Evolutionary conservation across 2,329 filamentous ascomycete species (phyloP), one percentile per base, ranked within the genome.

Genomic region (Aciculosporium take): DNA sequence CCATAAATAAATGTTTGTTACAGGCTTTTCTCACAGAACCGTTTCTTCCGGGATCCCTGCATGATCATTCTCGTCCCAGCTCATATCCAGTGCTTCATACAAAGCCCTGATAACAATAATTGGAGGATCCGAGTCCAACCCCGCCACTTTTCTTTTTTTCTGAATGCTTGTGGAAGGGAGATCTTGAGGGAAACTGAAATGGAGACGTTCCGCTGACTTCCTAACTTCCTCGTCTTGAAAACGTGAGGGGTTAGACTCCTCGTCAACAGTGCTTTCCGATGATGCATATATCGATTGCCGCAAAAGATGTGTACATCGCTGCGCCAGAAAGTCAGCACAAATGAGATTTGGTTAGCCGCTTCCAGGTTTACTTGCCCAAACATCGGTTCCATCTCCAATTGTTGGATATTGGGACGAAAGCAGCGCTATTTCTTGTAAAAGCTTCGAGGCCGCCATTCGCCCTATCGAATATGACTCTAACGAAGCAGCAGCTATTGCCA

Each of bases 21-120:
- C 7, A 28, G 18, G 15, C 21, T 30, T 37, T 28, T 65, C 71
- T 56, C 60, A 79, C 76, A 64, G 52, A 28, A 72, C 58, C 12
- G 64, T 51, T 39, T 60, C 43, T 34, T 58, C 57, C 23, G 65
- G 51, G 28, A 57, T 46, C 30, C 51, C 55, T 4, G 52, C 46
- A 6, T 51, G 7, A 15, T 51, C 24, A 21, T 34, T 46, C 4
- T 51, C 27, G 13, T 49, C 41, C 7, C 31, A 23, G 27, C 48
- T 35, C 9, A 58, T 49, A 4, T 53, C 49, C 5, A 68, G 49
- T 7, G 57, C 44, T 24, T 54, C 49, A 37, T 55, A 51, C 25
- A 60, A 47, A 4, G 48, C 51, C 15, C 47, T 45, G 5, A 45
- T 40, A 13, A 61, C 15, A 12, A 23, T 27, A 8, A 38, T 24